Evolutionary conservation across 2,329 filamentous ascomycete genomes (phyloP), one percentile per base, ranked within the genome.

Genomic region (Penicillium fuscoglaucum): DNA sequence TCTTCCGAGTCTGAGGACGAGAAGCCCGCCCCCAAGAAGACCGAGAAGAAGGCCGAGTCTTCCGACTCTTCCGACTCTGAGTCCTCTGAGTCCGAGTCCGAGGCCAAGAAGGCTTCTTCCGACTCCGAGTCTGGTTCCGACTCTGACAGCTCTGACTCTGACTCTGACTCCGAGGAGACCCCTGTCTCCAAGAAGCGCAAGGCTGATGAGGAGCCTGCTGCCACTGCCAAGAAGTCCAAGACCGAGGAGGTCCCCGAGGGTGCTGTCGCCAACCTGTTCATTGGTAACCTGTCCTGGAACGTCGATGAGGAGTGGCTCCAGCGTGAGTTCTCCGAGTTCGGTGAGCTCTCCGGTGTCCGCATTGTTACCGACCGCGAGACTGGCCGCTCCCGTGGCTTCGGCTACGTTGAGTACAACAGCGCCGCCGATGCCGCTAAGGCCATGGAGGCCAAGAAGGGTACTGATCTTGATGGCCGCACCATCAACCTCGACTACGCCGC

Each of bases 251-350:
- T 63, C 28, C 65, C 69, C 45, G 62, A 68, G 54, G 71, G 70
- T 62, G 72, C 69, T 28, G 72, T 72, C 33, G 63, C 72, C 66
- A 96, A 92, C 70, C 87, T 97, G 54, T 97, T 96, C 77, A 87
- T 92, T 65, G 93, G 93, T 68, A 93, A 91, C 82, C 83, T 97
- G 64, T 91, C 90, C 78, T 97, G 92, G 92, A 90, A 88, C 73
- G 82, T 96, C 53, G 90, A 96, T 68, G 93, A 96, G 76, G 87
- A 92, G 64, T 86, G 85, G 79, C 87, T 97, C 64, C 83, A 84
- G 66, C 84, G 88, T 69, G 89, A 93, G 75, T 96, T 97, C 80
- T 85, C 92, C 80, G 79, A 84, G 62, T 93, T 88, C 70, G 88
- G 88, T 63, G 89, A 89, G 71, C 82, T 96, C 57, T 79, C 81